Percentiles rank a stretch among this genome's conserved stretches.
phyloP scores from a whole-genome alignment of 2,329 filamentous ascomycete genomes.

The Tricladium varicosporioides region DNA sequence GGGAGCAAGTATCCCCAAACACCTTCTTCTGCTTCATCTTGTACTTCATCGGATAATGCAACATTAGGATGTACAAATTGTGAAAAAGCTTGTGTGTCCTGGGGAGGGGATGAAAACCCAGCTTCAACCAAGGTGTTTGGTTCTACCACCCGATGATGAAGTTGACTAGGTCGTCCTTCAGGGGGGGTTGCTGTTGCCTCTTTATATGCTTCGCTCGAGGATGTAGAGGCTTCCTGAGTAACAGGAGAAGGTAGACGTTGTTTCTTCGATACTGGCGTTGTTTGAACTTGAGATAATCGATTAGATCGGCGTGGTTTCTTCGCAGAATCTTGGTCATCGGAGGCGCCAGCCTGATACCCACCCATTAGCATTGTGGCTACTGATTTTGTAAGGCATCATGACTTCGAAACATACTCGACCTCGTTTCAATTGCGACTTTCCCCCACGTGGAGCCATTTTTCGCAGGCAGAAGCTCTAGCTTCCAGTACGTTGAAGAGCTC shows the following conservation, averaged over 20 bases:
- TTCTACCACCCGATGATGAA: conserved; percentile 42
- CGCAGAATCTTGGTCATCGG: conserved; percentile 33
- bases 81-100: conserved; percentile 76
- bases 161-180: conserved; percentile 55
- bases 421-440: conserved; percentile 86
- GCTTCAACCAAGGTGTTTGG: conserved; percentile 28
- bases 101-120: conserved; percentile 57
- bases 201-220: conserved; percentile 58
- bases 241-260: conserved; percentile 79
- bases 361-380: conserved; percentile 7
- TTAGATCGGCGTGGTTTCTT: conserved; percentile 85
- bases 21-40: conserved; percentile 71
- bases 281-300: conserved; percentile 55
- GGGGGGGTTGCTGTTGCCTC: conserved; percentile 71
- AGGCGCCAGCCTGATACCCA: conserved; percentile 12
- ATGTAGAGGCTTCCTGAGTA: conserved; percentile 65
- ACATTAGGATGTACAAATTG: conserved; percentile 75
- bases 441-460: conserved; percentile 50
- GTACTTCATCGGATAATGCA: conserved; percentile 74
- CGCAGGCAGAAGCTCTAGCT: conserved; percentile 10
- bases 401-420: conserved; percentile 58
- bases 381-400: conserved; percentile 18
- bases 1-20: conserved; percentile 96
- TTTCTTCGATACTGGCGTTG: conserved; percentile 60
- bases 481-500: neutral